These are phyloP conservation scores for Dionaea muscipula DNA, from an alignment of 179 eudicot species.

Conservation along the genomic window DNA sequence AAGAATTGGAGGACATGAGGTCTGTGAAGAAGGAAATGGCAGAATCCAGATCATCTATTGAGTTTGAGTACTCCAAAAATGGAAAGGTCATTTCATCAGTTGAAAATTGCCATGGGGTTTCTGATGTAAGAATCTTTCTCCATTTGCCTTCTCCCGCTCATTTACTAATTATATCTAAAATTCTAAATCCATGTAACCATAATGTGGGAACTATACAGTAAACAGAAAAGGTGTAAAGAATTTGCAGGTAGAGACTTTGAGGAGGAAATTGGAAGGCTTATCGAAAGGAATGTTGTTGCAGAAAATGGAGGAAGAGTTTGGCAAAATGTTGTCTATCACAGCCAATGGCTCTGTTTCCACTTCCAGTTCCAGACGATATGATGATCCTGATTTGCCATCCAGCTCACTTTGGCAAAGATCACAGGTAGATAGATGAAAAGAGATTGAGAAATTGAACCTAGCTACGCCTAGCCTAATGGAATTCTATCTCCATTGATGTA, in stretches of 20 bases:
- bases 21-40: conserved; percentile 69
- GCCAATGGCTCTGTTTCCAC: conserved; percentile 39
- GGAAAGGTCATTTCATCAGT: too few relatives aligned
- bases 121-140: too few relatives aligned
- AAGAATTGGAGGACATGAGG: conserved; percentile 40
- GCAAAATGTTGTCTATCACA: conserved; percentile 17
- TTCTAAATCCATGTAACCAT: too few relatives aligned
- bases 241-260: conserved; percentile 41
- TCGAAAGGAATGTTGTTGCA: conserved; percentile 56
- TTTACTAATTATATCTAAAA: too few relatives aligned
- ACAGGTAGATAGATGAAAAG: conserved; percentile 25
- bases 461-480: neutral
- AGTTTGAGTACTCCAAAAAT: conserved; percentile 41
- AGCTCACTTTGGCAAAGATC: conserved; percentile 20
- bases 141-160: too few relatives aligned
- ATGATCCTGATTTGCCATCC: conserved; percentile 31
- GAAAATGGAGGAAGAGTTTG: conserved; percentile 52
- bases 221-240: conserved; percentile 51
- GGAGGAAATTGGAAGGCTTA: conserved; percentile 62
- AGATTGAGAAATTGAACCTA: neutral
- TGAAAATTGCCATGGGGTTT: too few relatives aligned
- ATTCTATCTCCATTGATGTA: neutral
- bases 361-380: conserved; percentile 34
- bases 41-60: conserved; percentile 20
- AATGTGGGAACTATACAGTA: conserved; percentile 34